Evolutionary conservation across 202 grass and related monocot species (phyloP), one percentile per base, ranked within the genome.

Genomic region (Tripidium arundinaceum): DNA sequence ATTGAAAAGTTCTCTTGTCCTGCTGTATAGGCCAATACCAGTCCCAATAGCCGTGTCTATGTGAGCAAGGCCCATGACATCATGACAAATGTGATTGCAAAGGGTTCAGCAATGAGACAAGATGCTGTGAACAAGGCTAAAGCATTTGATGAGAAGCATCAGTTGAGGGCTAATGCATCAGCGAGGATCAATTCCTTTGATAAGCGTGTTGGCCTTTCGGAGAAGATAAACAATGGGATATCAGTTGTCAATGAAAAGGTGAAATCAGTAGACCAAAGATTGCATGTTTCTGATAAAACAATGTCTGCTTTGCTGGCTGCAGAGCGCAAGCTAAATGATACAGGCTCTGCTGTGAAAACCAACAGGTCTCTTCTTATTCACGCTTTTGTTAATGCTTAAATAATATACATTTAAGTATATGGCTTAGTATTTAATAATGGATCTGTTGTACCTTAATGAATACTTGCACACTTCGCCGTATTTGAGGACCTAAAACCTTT

Each of bases 41-140:
- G 83, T 45, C 84, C 90, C 37, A 93, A 64, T 26, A 79, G 87
- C 19, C 88, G 27, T 52, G 80, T 89, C 63, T 95, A 98, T 79
- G 92, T 75, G 33, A 93, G 42, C 84, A 99, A 93, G 85, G 92
- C 92, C n/a, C 96, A 99, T 67, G 92, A 88, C 91, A 92, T 95
- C 46, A 80, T 99, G 77, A 87, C 88, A 66, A 99, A 47, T 78
- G 83, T 99, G 64, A 82, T 99, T 71, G 88, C 92, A 84, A 99
- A 80, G 90, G 65, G 96, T 82, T 95, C 96, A 76, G 88, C 92
- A 84, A 84, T 99, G 37, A 73, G 91, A 72, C 94, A 94, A 89
- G 94, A 97, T 87, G 94, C 91, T 73, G 59, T 97, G 83, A 97
- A 90, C 80, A 93, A 91, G 86, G 94, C 94, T 73, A 97, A 97